A percentile compares a stretch with the other conserved stretches of the same genome.
Conservation (phyloP, 306 rosid species). For the Macrotyloma uniflorum region DNA sequence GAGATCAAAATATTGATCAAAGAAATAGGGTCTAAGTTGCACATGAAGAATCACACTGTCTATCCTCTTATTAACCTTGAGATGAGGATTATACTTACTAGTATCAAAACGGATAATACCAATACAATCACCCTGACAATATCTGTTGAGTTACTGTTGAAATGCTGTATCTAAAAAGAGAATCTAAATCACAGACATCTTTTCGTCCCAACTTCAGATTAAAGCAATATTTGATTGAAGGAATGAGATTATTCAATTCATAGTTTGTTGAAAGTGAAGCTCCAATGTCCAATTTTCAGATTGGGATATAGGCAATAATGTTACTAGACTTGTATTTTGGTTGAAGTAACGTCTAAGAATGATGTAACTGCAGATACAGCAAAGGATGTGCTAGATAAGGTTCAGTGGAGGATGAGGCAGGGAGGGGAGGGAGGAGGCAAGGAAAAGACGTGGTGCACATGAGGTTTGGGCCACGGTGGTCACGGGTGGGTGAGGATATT, state of each 20-base stretch:
- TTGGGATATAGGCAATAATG: neutral
- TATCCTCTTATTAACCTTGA: too few relatives aligned
- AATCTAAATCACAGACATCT: too few relatives aligned
- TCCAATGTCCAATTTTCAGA: neutral
- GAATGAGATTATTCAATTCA: neutral
- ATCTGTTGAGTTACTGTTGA: too few relatives aligned
- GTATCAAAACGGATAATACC: too few relatives aligned
- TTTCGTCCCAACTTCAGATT: too few relatives aligned
- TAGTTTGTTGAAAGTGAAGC: neutral
- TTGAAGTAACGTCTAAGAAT: neutral
- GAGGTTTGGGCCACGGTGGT: conserved; percentile 45
- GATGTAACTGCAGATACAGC: neutral
- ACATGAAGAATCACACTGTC: too few relatives aligned
- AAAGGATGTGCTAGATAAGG: conserved; percentile 19
- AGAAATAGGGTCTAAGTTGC: too few relatives aligned
- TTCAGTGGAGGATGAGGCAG: neutral
- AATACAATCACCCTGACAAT: too few relatives aligned
- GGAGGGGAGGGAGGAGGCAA: conserved; percentile 3
- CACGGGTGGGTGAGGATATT: conserved; percentile 37
- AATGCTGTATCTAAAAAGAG: too few relatives aligned
- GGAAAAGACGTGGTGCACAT: conserved; percentile 35
- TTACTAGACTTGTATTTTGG: neutral
- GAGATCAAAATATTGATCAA: too few relatives aligned
- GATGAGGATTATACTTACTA: too few relatives aligned
- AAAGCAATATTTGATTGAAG: neutral